Evolutionary conservation across 805 yeast genomes (phyloP).

Genomic region (Candida succiphila): DNA sequence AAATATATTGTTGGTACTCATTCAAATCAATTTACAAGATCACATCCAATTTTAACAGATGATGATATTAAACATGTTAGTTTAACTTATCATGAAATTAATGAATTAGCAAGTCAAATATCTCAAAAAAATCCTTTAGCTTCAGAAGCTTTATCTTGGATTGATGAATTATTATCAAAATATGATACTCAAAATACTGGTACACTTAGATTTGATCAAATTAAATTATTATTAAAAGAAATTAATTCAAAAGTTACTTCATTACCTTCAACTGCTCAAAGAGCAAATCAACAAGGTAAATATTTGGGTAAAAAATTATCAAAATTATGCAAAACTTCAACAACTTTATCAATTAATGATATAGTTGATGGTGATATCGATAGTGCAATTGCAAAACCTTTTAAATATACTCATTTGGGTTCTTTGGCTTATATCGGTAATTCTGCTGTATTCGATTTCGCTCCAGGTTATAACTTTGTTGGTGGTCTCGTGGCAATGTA

Average conservation of each 20-base stretch:
- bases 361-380: constrained; percentile 46
- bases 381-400: constrained; percentile 44
- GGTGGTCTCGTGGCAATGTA: constrained; percentile 67
- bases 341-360: constrained; percentile 32
- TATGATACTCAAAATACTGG: constrained; percentile 41
- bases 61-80: constrained; percentile 40
- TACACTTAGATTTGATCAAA: constrained; percentile 40
- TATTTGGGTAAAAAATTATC: constrained; percentile 54
- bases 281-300: constrained; percentile 64
- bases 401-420: constrained; percentile 55
- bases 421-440: constrained; percentile 62
- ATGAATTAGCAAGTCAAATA: constrained; percentile 36
- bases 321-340: constrained; percentile 36
- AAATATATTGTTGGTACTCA: constrained; percentile 34
- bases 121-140: constrained; percentile 48
- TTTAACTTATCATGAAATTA: constrained; percentile 37
- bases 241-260: constrained; percentile 57
- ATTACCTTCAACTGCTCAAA: constrained; percentile 66
- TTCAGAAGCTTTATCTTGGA: constrained; percentile 40
- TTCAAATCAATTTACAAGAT: constrained; percentile 22
- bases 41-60: constrained; percentile 29
- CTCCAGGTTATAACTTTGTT: constrained; percentile 49
- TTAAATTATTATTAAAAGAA: constrained; percentile 38
- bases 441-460: constrained; percentile 58
- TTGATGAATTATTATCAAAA: constrained; percentile 40